These are phyloP conservation scores for Suhomyces bribrorum DNA, from an alignment of 1,139 yeast genomes.

Conservation along the genomic window DNA sequence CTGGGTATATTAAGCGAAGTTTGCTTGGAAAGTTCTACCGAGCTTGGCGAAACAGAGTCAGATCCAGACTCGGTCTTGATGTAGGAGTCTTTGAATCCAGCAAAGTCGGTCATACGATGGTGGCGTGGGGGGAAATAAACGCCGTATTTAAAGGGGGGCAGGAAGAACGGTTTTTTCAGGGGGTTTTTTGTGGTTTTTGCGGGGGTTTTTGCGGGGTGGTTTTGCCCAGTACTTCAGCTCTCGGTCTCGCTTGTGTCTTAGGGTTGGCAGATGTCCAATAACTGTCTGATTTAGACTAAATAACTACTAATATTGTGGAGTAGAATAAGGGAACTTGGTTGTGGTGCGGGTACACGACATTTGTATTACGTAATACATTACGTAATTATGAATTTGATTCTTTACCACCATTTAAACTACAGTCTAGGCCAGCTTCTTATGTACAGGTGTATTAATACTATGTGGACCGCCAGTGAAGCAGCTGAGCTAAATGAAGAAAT, in stretches of 20 bases:
- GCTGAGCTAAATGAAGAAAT: too few species aligned
- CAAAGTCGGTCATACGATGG: conserved; percentile 22
- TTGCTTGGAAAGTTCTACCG: conserved; percentile 18
- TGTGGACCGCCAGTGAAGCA: too few species aligned
- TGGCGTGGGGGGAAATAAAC: background rate
- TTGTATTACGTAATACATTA: background rate
- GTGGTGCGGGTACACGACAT: background rate
- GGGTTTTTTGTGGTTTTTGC: background rate
- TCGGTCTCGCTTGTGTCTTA: too few species aligned
- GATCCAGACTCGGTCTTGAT: conserved; percentile 21
- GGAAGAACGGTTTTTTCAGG: background rate
- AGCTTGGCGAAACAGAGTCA: conserved; percentile 20
- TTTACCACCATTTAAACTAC: too few species aligned
- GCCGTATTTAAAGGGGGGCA: background rate
- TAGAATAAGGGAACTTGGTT: too few species aligned
- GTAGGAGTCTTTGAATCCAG: conserved; percentile 27
- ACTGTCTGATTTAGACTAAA: background rate
- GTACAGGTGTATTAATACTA: too few species aligned
- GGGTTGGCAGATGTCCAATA: too few species aligned
- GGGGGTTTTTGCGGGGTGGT: background rate
- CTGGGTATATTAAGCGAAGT: conserved; percentile 28
- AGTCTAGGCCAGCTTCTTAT: too few species aligned
- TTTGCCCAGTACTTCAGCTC: background rate
- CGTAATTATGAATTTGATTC: background rate
- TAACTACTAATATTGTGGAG: too few species aligned